Evolutionary conservation across 2,329 filamentous ascomycete species (phyloP), one percentile per base, ranked within the genome.

Genomic region (Ophiostoma pallidulum): DNA sequence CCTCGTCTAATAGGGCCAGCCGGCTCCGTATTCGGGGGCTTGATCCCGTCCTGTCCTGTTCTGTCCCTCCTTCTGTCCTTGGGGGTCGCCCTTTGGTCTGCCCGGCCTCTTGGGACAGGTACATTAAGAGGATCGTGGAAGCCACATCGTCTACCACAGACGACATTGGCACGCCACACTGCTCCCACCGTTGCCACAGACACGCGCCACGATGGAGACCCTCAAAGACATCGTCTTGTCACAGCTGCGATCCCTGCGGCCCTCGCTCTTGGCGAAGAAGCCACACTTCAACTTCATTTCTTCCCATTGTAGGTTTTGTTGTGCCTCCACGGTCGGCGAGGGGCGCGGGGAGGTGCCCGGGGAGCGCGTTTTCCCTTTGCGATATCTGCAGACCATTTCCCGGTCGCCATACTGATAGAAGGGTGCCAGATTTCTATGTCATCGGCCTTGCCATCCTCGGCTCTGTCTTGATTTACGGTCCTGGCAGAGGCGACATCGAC

Each of bases 241-340:
- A 32, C 67, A 73, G 57, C 49, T 77, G 51, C 68, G 66, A 62
- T 62, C 68, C 49, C 58, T 77, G 53, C 77, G 74, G 58, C 77
- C 76, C 3, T 68, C 74, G 14, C 78, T 82, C 53, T 56, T 79
- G 24, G 73, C 74, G 45, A 77, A 73, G 58, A 72, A 75, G 57
- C 82, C 80, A 14, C 78, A 81, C 56, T 83, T 90, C 65, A 89
- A 86, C 67, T 94, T 91, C 62, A 89, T 92, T 51, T 81, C 82
- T 1, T 71, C 80, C 14, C 87, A 94, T 60, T 94, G 84, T 86
- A 67, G 64, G 78, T 70, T 43, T 10, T 16, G 36, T 32, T n/a
- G 18, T 8, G 20, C 31, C 35, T 24, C 33, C 5, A 14, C 22
- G 22, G 24, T 8, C 3, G 38, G n/a, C n/a, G n/a, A n/a, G n/a